Percentiles rank a stretch among this genome's conserved stretches.
Evolutionary conservation across 2,329 filamentous ascomycete species (phyloP).

Genomic region (Beauveria scarabaeidicola): DNA sequence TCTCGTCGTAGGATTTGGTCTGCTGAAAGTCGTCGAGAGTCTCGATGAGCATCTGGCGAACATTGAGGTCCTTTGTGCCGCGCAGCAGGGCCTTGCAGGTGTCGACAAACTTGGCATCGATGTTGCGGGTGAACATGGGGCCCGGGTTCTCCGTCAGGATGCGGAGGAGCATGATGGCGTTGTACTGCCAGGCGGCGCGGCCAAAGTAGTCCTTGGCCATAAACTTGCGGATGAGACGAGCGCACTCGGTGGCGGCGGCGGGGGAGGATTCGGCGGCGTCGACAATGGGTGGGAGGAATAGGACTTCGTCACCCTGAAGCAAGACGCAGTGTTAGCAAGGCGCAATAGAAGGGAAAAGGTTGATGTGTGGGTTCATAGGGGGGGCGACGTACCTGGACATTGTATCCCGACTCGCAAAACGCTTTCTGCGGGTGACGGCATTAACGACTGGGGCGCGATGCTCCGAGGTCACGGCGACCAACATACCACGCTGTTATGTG

Average conservation of each 20-base stretch:
- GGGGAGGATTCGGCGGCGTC: slow-evolving; percentile 92
- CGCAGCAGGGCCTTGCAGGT: slow-evolving; percentile 68
- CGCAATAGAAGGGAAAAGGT: not conserved
- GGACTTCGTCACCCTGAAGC: slow-evolving; percentile 71
- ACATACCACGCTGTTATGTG: slow-evolving; percentile 56
- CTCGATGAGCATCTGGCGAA: slow-evolving; percentile 80
- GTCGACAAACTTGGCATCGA: slow-evolving; percentile 77
- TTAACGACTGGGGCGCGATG: not conserved
- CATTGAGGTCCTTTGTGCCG: slow-evolving; percentile 60
- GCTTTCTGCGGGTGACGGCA: slow-evolving; percentile 46
- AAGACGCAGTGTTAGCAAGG: not conserved
- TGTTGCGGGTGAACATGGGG: slow-evolving; percentile 77
- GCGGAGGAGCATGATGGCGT: slow-evolving; percentile 88
- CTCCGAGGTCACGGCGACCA: not conserved
- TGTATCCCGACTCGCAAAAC: slow-evolving; percentile 70
- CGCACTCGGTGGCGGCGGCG: slow-evolving; percentile 71
- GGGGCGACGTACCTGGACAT: slow-evolving; percentile 41
- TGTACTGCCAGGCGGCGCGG: slow-evolving; percentile 74
- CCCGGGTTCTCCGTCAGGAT: slow-evolving; percentile 92
- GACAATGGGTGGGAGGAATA: slow-evolving; percentile 87
- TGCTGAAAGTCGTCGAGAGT: slow-evolving; percentile 71
- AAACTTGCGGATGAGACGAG: slow-evolving; percentile 72
- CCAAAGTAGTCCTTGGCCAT: slow-evolving; percentile 62
- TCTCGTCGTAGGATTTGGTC: slow-evolving; percentile 65
- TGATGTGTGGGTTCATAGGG: slow-evolving; percentile 2